A percentile compares a stretch with the other conserved stretches of the same genome.
Conservation (phyloP, 2,329 filamentous ascomycete genomes). For the Hysterium pulicare region DNA sequence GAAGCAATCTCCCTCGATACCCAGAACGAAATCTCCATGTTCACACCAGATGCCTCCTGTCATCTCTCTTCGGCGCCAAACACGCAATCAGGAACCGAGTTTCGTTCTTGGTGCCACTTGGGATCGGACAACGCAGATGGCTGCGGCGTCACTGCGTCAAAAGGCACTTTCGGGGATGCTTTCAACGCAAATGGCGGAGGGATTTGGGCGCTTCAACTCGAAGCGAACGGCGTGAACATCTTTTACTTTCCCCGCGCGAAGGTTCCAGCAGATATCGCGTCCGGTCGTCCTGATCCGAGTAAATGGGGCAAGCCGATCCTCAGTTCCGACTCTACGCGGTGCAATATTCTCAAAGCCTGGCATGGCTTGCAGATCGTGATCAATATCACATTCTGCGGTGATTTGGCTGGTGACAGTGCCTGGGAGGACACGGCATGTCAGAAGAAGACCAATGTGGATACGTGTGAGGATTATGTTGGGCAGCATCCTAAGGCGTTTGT, state of each 20-base stretch:
- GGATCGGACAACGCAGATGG: slow-evolving; percentile 12
- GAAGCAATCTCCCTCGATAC: slow-evolving; percentile 35
- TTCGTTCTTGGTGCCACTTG: no score
- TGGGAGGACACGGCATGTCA: slow-evolving; percentile 50
- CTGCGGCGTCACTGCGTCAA: slow-evolving; percentile 11
- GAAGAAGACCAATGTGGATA: slow-evolving; percentile 44
- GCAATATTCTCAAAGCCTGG: slow-evolving; percentile 42
- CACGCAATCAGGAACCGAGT: no score
- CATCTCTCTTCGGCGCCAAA: slow-evolving; percentile 35
- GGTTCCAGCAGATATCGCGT: slow-evolving; percentile 46
- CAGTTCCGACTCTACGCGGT: slow-evolving; percentile 29
- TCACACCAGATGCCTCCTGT: slow-evolving; percentile 10
- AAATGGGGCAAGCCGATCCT: slow-evolving; percentile 39
- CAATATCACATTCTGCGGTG: slow-evolving; percentile 50
- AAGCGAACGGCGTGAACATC: slow-evolving; percentile 45
- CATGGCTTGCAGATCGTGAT: slow-evolving; percentile 27
- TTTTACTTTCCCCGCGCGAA: slow-evolving; percentile 49
- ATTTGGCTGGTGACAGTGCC: slow-evolving; percentile 27
- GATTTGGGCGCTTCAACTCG: slow-evolving; percentile 50
- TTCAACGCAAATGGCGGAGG: slow-evolving; percentile 45
- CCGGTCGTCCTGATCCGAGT: slow-evolving; percentile 42
- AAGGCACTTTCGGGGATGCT: slow-evolving; percentile 14
- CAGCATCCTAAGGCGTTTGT: slow-evolving; percentile 16
- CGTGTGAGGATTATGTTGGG: slow-evolving; percentile 18
- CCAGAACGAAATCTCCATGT: slow-evolving; percentile 19